phyloP scores from a whole-genome alignment of 2,329 filamentous ascomycete species.

The Fusarium incarnatum region DNA sequence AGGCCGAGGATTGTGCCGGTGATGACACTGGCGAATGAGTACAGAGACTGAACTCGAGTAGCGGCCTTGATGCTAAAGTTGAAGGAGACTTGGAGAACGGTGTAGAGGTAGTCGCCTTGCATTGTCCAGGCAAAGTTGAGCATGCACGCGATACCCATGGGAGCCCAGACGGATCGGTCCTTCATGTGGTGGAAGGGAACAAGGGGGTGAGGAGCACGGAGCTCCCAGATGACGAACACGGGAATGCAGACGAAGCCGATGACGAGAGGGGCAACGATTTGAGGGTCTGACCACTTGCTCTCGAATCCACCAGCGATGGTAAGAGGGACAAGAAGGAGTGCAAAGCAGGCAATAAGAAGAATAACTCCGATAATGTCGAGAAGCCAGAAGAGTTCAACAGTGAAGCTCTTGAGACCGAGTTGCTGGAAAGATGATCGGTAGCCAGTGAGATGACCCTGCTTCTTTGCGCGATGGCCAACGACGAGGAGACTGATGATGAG shows the following conservation, averaged over 20 bases:
- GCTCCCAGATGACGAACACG: conserved; percentile 62
- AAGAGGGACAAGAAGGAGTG: conserved; percentile 59
- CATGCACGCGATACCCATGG: conserved; percentile 67
- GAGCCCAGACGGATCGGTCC: conserved; percentile 73
- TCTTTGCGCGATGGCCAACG: conserved; percentile 64
- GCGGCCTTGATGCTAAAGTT: conserved; percentile 67
- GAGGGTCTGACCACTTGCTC: conserved; percentile 53
- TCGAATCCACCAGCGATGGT: conserved; percentile 59
- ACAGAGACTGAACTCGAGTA: conserved; percentile 70
- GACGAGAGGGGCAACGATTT: conserved; percentile 59
- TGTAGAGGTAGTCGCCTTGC: conserved; percentile 73
- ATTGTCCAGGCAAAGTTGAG: conserved; percentile 71
- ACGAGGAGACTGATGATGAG: conserved; percentile 64
- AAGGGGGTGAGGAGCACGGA: conserved; percentile 63
- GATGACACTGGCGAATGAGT: conserved; percentile 68
- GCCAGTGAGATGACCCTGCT: conserved; percentile 58
- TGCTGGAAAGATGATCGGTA: conserved; percentile 51
- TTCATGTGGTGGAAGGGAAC: conserved; percentile 70
- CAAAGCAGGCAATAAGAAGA: conserved; percentile 59
- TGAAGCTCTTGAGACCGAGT: conserved; percentile 50
- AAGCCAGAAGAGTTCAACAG: conserved; percentile 59
- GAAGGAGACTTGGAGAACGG: conserved; percentile 70
- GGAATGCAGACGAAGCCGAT: conserved; percentile 61
- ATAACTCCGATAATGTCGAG: conserved; percentile 60
- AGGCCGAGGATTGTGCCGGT: conserved; percentile 67